Percentiles rank a stretch among this genome's conserved stretches.
Evolutionary conservation across 768 basidiomycete genomes (phyloP).

Genomic region (Tylopilus sp.): DNA sequence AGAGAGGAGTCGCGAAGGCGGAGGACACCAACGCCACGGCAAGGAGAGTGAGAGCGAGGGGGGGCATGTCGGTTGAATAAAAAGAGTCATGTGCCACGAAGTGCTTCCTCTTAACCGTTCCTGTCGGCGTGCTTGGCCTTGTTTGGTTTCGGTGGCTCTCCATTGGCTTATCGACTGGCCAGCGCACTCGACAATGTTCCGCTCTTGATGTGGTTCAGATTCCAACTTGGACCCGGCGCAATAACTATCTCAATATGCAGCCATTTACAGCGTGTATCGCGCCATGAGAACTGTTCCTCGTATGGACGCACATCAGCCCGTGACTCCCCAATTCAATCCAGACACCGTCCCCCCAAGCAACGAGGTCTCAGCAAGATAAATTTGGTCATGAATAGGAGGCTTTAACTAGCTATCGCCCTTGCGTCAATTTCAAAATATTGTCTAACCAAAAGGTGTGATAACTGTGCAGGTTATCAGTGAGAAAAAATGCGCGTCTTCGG

Average conservation of each 20-base stretch:
- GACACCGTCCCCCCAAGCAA: too few species aligned
- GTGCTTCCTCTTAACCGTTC: slow-evolving; percentile 23
- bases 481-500: too few species aligned
- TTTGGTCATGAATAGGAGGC: neutral
- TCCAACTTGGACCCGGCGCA: neutral
- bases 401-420: neutral
- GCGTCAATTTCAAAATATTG: too few species aligned
- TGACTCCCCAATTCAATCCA: too few species aligned
- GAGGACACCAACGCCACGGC: slow-evolving; percentile 37
- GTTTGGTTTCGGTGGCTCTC: slow-evolving; percentile 26
- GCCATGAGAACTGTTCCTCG: neutral
- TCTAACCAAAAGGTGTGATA: too few species aligned
- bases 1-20: slow-evolving; percentile 41
- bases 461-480: too few species aligned
- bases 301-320: too few species aligned
- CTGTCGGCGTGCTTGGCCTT: slow-evolving; percentile 19
- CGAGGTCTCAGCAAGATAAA: too few species aligned
- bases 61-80: slow-evolving; percentile 32
- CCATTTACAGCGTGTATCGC: neutral
- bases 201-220: neutral
- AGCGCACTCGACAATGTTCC: neutral
- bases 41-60: slow-evolving; percentile 32
- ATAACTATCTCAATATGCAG: neutral
- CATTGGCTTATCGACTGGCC: too few species aligned
- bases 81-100: slow-evolving; percentile 4